These are phyloP conservation scores for Xylaria venustula DNA, from an alignment of 495 filamentous ascomycete genomes.

Conservation along the genomic window DNA sequence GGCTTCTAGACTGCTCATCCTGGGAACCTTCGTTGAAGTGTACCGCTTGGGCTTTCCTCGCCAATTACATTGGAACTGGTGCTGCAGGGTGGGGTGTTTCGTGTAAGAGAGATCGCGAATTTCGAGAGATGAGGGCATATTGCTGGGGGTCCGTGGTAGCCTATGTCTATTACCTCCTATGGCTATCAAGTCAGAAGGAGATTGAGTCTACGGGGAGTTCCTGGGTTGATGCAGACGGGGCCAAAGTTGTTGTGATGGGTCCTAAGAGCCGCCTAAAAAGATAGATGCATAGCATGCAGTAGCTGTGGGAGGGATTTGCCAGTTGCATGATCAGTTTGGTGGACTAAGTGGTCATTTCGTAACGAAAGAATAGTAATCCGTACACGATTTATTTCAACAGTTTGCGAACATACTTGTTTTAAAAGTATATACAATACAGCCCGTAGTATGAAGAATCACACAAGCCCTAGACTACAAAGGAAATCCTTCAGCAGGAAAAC, in stretches of 20 bases:
- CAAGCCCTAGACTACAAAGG: constrained; percentile 1
- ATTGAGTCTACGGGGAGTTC: constrained; percentile 50
- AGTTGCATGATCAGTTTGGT: no score
- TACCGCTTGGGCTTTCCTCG: constrained; percentile 62
- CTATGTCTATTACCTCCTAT: constrained; percentile 65
- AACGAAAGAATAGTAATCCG: neutral
- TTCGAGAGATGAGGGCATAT: constrained; percentile 53
- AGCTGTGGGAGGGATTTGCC: neutral
- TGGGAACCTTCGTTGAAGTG: constrained; percentile 40
- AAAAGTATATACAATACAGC: constrained; percentile 1
- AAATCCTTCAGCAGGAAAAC: neutral
- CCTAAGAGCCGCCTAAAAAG: constrained; percentile 7
- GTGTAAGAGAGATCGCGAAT: constrained; percentile 32
- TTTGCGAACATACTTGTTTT: neutral
- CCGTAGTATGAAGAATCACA: neutral
- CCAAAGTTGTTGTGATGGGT: constrained; percentile 45
- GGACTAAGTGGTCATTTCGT: no score
- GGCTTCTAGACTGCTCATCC: constrained; percentile 53
- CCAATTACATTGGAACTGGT: constrained; percentile 55
- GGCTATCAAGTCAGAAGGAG: constrained; percentile 58
- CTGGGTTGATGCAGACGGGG: constrained; percentile 60
- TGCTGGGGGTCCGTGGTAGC: constrained; percentile 64
- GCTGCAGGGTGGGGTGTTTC: constrained; percentile 68
- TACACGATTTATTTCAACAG: neutral
- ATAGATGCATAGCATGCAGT: neutral